Evolutionary conservation across 306 rosid species (phyloP).

Genomic region (Cucurbita argyrosperma): DNA sequence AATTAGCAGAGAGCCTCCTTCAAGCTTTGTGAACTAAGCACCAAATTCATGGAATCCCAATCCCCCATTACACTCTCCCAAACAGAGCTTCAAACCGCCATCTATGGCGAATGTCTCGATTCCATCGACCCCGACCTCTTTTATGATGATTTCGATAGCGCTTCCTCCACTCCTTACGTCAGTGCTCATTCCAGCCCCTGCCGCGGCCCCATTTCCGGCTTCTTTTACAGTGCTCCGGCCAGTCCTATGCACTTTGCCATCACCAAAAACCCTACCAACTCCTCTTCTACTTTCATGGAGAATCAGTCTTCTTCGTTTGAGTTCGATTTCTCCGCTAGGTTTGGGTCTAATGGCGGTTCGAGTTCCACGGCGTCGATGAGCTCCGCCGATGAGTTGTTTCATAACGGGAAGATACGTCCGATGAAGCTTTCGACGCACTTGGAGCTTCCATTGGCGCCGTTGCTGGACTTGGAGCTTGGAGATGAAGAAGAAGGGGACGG

Average conservation of each 20-base stretch:
- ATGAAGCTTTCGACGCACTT: conserved; percentile 59
- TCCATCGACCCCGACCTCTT: neutral
- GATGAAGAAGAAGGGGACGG: conserved; percentile 15
- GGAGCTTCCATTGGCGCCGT: conserved; percentile 38
- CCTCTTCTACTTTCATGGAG: conserved; percentile 1
- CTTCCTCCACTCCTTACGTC: conserved; percentile 63
- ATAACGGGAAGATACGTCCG: conserved; percentile 69
- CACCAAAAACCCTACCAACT: neutral
- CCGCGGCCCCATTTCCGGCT: conserved; percentile 26
- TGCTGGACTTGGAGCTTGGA: conserved; percentile 38
- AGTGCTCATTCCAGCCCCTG: conserved; percentile 75
- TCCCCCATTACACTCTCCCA: conserved; percentile 8
- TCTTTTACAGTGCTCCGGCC: conserved; percentile 63
- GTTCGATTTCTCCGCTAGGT: conserved; percentile 60
- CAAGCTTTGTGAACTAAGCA: neutral
- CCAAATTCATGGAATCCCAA: conserved; percentile 30
- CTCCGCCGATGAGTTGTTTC: conserved; percentile 58
- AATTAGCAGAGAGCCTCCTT: neutral
- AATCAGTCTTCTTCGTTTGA: conserved; percentile 22
- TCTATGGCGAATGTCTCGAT: conserved; percentile 17
- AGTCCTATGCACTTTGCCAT: conserved; percentile 67
- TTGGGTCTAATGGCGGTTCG: conserved; percentile 19
- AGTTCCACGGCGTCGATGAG: conserved; percentile 36
- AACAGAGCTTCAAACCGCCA: neutral
- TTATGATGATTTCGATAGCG: conserved; percentile 42